A percentile compares a stretch with the other conserved stretches of the same genome.
phyloP scores from a whole-genome alignment of 2,329 filamentous ascomycete species.

The Aspergillus viridinutans region DNA sequence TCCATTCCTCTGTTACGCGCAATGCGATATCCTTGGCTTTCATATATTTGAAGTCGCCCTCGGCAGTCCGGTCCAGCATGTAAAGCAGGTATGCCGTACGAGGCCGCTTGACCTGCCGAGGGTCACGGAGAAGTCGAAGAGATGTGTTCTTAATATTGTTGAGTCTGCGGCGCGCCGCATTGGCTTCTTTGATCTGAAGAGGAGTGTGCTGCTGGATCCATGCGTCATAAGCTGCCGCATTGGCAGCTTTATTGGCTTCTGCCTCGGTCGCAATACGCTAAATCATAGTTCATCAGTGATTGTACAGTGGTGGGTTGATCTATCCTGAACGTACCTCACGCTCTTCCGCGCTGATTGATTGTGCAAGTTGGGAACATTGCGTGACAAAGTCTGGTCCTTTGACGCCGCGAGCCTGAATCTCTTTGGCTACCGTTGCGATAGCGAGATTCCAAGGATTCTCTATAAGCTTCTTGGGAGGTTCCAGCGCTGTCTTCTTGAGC shows the following conservation, averaged over 20 bases:
- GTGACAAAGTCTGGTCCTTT: conserved; percentile 16
- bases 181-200: conserved; percentile 56
- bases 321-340: conserved; percentile 16
- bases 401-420: conserved; percentile 3
- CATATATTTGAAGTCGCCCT: conserved; percentile 51
- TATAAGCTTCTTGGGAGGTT: conserved; percentile 35
- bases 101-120: conserved; percentile 48
- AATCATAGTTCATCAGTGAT: conserved; percentile 6
- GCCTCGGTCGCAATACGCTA: conserved; percentile 54
- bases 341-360: conserved; percentile 15
- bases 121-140: conserved; percentile 45
- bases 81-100: conserved; percentile 43
- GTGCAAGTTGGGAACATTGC: conserved; percentile 12
- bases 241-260: conserved; percentile 43
- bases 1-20: conserved; percentile 23
- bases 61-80: conserved; percentile 39
- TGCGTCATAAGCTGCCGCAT: conserved; percentile 43
- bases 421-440: conserved; percentile 15
- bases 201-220: conserved; percentile 56
- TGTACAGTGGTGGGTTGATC: background rate
- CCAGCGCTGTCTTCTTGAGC: conserved; percentile 31
- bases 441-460: conserved; percentile 20
- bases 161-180: conserved; percentile 50
- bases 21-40: conserved; percentile 28
- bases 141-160: conserved; percentile 17